phyloP scores from a whole-genome alignment of 768 basidiomycete species.

The Xerocomus spinulosus region DNA sequence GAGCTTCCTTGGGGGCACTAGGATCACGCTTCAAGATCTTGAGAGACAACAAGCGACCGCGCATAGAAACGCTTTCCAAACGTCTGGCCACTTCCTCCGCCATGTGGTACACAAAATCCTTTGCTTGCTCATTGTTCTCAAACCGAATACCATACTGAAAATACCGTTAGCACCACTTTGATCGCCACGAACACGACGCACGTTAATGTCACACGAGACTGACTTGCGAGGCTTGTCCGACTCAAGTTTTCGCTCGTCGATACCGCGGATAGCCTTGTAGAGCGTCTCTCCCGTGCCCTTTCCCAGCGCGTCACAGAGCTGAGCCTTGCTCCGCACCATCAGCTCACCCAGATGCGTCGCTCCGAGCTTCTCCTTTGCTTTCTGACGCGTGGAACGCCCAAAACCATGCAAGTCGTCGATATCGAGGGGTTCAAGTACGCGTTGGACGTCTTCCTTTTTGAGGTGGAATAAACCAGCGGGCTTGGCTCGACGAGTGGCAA shows the following conservation, averaged over 20 bases:
- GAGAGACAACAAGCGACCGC: constrained; percentile 72
- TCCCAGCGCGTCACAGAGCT: constrained; percentile 71
- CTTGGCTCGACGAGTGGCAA: constrained; percentile 89
- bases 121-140: constrained; percentile 73
- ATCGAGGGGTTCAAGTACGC: constrained; percentile 60
- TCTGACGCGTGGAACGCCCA: constrained; percentile 68
- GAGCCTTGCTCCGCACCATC: constrained; percentile 53
- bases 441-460: constrained; percentile 43
- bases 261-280: constrained; percentile 77
- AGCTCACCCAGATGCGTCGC: constrained; percentile 67
- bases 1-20: constrained; percentile 79
- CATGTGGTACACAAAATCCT: constrained; percentile 72
- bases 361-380: constrained; percentile 77
- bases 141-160: constrained; percentile 95
- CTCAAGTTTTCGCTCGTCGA: constrained; percentile 77
- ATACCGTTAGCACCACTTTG: constrained; percentile 2
- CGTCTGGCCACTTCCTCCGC: constrained; percentile 72
- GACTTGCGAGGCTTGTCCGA: constrained; percentile 84
- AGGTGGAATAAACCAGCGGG: constrained; percentile 86
- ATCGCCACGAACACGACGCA: constrained; percentile 36
- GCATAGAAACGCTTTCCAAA: constrained; percentile 61
- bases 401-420: constrained; percentile 87
- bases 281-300: constrained; percentile 79
- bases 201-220: constrained; percentile 93
- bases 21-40: constrained; percentile 88